phyloP scores from a whole-genome alignment of 345 rosid genomes.

The Syzygium aqueum region DNA sequence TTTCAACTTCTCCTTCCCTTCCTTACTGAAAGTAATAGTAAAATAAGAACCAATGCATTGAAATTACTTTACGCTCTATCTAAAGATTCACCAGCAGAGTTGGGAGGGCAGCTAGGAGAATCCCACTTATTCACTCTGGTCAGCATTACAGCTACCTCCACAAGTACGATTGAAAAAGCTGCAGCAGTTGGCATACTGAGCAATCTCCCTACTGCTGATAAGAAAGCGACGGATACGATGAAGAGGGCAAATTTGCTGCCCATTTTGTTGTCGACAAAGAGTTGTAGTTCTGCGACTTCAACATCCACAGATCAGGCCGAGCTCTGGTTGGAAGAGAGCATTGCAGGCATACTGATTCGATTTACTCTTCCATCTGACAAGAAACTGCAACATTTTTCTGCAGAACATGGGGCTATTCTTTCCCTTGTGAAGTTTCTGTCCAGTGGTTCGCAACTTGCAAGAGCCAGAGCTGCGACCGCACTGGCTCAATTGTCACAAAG shows the following conservation, averaged over 20 bases:
- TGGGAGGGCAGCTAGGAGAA: constrained; percentile 52
- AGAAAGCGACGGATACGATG: constrained; percentile 39
- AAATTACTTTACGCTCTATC: constrained; percentile 48
- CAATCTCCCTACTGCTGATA: constrained; percentile 36
- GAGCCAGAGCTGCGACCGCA: constrained; percentile 43
- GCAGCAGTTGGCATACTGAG: constrained; percentile 53
- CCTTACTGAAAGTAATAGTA: constrained; percentile 27
- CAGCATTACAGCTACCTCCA: constrained; percentile 22
- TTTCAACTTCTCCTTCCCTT: constrained; percentile 63
- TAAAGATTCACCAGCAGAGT: constrained; percentile 30
- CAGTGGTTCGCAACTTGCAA: constrained; percentile 28
- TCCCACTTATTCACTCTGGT: constrained; percentile 22
- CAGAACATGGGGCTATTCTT: constrained; percentile 41
- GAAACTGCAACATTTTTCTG: constrained; percentile 46
- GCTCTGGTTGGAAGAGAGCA: constrained; percentile 25
- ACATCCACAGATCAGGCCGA: constrained; percentile 1
- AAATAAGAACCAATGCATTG: constrained; percentile 38
- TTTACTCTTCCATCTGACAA: constrained; percentile 52
- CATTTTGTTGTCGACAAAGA: constrained; percentile 24
- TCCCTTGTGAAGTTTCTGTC: constrained; percentile 46
- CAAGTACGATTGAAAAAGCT: constrained; percentile 30
- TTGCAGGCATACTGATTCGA: constrained; percentile 37
- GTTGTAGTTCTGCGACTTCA: constrained; percentile 9
- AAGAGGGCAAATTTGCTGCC: constrained; percentile 34
- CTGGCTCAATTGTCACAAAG: constrained; percentile 61